These are phyloP conservation scores for Globisporangium sylvaticum DNA, from an alignment of 352 stramenopile genomes.

Conservation along the genomic window DNA sequence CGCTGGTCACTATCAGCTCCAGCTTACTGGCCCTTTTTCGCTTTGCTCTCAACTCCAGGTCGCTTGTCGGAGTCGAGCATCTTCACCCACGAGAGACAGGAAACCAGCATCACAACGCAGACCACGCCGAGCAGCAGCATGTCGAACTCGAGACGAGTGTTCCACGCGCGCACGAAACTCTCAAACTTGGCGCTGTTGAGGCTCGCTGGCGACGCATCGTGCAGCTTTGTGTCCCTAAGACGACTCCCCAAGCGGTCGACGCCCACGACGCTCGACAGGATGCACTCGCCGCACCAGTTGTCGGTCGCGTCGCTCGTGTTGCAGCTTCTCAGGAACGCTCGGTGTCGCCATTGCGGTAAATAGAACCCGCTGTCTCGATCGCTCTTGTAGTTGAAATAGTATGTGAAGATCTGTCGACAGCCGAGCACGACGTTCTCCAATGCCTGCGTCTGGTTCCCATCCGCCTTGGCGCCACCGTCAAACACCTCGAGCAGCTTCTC, in stretches of 20 bases:
- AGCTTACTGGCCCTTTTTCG: too few species aligned
- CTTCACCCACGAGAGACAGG: conserved; percentile 1
- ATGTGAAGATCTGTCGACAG: not conserved
- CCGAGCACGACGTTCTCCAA: not conserved
- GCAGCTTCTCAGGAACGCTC: not conserved
- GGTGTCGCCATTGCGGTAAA: not conserved
- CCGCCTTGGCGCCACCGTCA: not conserved
- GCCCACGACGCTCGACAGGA: not conserved
- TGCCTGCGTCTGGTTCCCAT: not conserved
- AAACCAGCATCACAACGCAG: not conserved
- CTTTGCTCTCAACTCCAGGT: not conserved
- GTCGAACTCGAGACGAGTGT: conserved; percentile 11
- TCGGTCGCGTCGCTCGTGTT: conserved; percentile 6
- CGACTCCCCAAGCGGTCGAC: not conserved
- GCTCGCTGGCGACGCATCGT: not conserved
- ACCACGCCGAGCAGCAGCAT: conserved; percentile 2
- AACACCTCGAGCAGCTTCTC: conserved; percentile 1
- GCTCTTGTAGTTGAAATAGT: conserved; percentile 1
- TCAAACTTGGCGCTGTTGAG: not conserved
- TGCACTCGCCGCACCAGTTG: conserved; percentile 7
- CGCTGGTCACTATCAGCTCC: too few species aligned
- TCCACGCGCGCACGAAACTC: conserved; percentile 7
- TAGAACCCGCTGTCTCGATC: not conserved
- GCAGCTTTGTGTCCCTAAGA: not conserved
- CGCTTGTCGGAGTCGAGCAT: conserved; percentile 10